Percentiles rank a stretch among this genome's conserved stretches.
These are phyloP conservation scores for Termitomyces sp. DNA, from an alignment of 768 basidiomycete species.

Conservation along the genomic window DNA sequence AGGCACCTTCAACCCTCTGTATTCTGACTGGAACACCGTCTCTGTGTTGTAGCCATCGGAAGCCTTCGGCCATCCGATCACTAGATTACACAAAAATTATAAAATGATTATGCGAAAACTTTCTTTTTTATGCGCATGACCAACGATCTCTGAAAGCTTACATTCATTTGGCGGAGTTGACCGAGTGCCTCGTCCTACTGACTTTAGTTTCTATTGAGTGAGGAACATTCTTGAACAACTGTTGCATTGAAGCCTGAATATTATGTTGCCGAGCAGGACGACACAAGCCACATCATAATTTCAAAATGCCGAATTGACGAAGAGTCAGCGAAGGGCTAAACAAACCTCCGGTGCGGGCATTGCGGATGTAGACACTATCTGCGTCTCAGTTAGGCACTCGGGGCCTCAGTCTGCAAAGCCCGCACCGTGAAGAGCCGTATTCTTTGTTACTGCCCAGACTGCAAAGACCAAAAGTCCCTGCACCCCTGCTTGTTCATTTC, in stretches of 20 bases:
- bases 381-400: not conserved
- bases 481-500: not conserved
- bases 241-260: not conserved
- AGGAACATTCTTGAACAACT: not conserved
- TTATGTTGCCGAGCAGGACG: not conserved
- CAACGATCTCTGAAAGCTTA: no score
- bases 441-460: not conserved
- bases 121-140: not conserved
- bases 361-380: not conserved
- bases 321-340: not conserved
- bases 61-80: not conserved
- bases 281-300: not conserved
- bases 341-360: not conserved
- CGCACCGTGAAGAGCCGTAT: not conserved
- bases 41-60: not conserved
- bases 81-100: not conserved
- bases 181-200: not conserved
- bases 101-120: not conserved
- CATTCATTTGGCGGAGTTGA: not conserved
- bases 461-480: not conserved
- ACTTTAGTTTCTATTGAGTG: not conserved
- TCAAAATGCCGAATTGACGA: not conserved
- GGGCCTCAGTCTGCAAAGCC: not conserved
- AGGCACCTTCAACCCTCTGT: not conserved
- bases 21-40: not conserved